Base-by-base conservation (phyloP, 2,329 filamentous ascomycete species). In the Claviceps pazoutovae region DNA sequence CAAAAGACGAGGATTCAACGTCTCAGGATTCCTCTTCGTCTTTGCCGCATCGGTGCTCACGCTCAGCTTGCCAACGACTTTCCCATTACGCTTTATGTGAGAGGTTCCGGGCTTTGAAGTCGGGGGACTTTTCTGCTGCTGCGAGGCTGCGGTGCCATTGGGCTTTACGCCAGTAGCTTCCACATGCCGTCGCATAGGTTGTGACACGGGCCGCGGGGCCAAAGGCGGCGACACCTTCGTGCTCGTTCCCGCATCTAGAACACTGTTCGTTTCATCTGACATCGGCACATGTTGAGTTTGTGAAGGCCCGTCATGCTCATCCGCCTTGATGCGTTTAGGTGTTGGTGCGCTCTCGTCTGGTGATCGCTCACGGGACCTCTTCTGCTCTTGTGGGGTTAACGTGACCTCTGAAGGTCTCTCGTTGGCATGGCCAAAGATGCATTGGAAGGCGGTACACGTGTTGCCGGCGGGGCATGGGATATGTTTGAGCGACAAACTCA, bases 1-100 rank as follows among this genome's bases (percentile, higher is more conserved):
- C 2, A 90, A 70, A 41, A 80, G 72, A 6, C 84, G 78, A 48
- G 86, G 86, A 57, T 86, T 86, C 38, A 90, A 73, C 17, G 71
- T 65, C 66, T 86, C 81, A 14, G 58, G 48, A 49, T 67, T 67
- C 36, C 47, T 49, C 39, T 26, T 44, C 34, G 30, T 47, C 5
- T 49, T 41, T 9, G 49, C 42, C 16, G 43, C 30, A 2, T 17
- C 23, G 17, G 16, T 37, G n/a, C 6, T 19, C 2, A 14, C 5
- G 44, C 11, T 11, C 14, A 26, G 5, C 36, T 46, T 49, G 34
- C n/a, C 23, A n/a, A 19, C 11, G n/a, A 30, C 2, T 23, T 34
- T 30, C 8, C 13, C 41, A 16, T 23, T 46, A 16, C 41, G 13
- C 16, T 41, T 3, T 3, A 13, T 37, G 13, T 16, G 37, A 3